phyloP scores from a whole-genome alignment of 306 rosid genomes.

The Castanopsis chinensis region DNA sequence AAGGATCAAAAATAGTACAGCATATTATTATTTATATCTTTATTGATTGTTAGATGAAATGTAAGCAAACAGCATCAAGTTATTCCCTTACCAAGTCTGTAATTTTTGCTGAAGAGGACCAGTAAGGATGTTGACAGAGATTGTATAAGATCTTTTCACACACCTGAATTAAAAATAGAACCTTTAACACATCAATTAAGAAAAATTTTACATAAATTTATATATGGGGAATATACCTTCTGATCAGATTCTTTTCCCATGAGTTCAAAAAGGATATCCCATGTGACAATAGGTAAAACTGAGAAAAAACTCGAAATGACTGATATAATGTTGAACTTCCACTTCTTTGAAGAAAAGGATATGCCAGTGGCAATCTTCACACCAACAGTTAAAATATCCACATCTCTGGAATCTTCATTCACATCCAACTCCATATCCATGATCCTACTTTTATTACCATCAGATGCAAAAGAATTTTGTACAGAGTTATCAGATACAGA shows the following conservation, averaged over 20 bases:
- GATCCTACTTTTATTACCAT: slow-evolving; percentile 56
- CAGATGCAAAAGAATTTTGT: slow-evolving; percentile 34
- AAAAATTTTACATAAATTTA: slow-evolving; percentile 10
- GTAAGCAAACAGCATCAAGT: slow-evolving; percentile 12
- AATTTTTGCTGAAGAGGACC: slow-evolving; percentile 65
- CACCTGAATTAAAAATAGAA: slow-evolving; percentile 46
- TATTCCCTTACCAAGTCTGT: slow-evolving; percentile 57
- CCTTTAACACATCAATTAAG: neutral
- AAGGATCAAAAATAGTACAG: neutral
- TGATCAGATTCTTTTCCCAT: slow-evolving; percentile 62
- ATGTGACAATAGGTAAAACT: slow-evolving; percentile 51
- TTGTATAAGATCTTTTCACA: slow-evolving; percentile 53
- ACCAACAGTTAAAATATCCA: slow-evolving; percentile 42
- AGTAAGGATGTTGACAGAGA: slow-evolving; percentile 68
- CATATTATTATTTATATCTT: neutral
- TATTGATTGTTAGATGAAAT: neutral
- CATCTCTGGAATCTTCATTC: slow-evolving; percentile 61
- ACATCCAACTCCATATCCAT: slow-evolving; percentile 83
- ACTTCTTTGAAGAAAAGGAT: slow-evolving; percentile 47
- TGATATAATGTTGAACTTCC: slow-evolving; percentile 69
- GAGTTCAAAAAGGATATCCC: slow-evolving; percentile 67
- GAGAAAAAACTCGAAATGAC: slow-evolving; percentile 67
- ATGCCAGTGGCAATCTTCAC: slow-evolving; percentile 33
- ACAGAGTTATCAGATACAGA: slow-evolving; percentile 33
- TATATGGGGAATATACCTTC: slow-evolving; percentile 45